phyloP scores from a whole-genome alignment of 2,329 filamentous ascomycete species.

The Pseudogymnoascus sp. region DNA sequence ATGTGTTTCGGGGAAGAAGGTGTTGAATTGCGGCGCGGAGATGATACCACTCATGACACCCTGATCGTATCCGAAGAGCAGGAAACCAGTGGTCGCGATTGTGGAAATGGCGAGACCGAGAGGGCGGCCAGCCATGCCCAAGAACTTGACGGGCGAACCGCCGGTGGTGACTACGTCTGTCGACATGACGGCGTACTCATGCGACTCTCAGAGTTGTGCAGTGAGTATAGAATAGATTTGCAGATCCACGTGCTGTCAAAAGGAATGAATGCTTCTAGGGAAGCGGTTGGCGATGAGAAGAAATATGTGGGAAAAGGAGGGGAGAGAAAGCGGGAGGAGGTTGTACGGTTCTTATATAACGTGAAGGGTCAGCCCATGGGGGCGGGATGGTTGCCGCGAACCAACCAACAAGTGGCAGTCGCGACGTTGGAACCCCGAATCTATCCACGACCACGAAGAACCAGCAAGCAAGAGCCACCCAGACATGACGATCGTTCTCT shows the following conservation, averaged over 20 bases:
- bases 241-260: neutral
- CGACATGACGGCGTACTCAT: slow-evolving; percentile 1
- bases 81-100: slow-evolving; percentile 69
- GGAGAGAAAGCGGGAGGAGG: neutral
- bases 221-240: neutral
- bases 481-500: slow-evolving; percentile 1
- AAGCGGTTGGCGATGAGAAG: neutral
- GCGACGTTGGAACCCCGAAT: neutral
- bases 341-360: neutral
- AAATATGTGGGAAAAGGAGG: neutral
- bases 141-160: slow-evolving; percentile 35
- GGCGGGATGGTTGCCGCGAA: neutral
- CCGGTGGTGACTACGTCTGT: neutral
- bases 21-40: slow-evolving; percentile 61
- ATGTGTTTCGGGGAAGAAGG: slow-evolving; percentile 71
- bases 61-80: slow-evolving; percentile 83
- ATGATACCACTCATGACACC: slow-evolving; percentile 75
- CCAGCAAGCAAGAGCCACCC: neutral
- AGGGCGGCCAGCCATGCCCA: slow-evolving; percentile 56
- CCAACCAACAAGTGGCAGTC: neutral
- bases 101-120: slow-evolving; percentile 63
- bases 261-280: neutral
- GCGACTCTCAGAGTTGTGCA: slow-evolving; percentile 4
- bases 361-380: neutral
- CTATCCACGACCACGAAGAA: neutral